These are phyloP conservation scores for Hygrophoropsis aurantiaca DNA, from an alignment of 768 basidiomycete species.

Conservation along the genomic window DNA sequence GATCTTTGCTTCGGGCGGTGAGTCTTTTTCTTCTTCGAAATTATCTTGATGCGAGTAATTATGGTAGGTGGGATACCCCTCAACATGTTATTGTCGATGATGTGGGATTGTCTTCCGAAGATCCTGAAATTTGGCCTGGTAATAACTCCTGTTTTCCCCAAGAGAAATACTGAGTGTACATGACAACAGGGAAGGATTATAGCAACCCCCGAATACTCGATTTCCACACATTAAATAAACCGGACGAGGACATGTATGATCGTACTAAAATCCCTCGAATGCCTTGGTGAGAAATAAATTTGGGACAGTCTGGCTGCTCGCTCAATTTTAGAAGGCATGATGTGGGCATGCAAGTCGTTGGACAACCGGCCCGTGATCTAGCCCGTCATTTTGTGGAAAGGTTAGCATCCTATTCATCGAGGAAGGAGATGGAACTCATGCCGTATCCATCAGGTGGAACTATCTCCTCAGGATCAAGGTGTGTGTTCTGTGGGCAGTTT, in stretches of 20 bases:
- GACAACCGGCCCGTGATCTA: constrained; percentile 92
- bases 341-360: constrained; percentile 92
- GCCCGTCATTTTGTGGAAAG: constrained; percentile 94
- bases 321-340: constrained; percentile 71
- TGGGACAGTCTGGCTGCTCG: not conserved
- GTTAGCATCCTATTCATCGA: constrained; percentile 35
- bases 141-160: constrained; percentile 18
- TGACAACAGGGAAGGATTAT: constrained; percentile 81
- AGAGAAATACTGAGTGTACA: not conserved
- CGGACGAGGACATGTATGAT: constrained; percentile 95
- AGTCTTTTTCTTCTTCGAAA: constrained; percentile 3
- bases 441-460: constrained; percentile 71
- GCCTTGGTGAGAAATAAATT: constrained; percentile 73
- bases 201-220: constrained; percentile 87
- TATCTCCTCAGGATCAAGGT: constrained; percentile 92
- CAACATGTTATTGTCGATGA: constrained; percentile 92
- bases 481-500: constrained; percentile 11
- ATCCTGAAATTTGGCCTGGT: constrained; percentile 87
- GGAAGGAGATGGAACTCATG: not conserved
- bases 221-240: constrained; percentile 84
- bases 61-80: constrained; percentile 87
- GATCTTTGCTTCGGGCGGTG: constrained; percentile 91
- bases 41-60: constrained; percentile 5
- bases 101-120: constrained; percentile 56
- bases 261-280: constrained; percentile 86